Conservation (phyloP, 352 stramenopile species). For the Pythium sp. region DNA sequence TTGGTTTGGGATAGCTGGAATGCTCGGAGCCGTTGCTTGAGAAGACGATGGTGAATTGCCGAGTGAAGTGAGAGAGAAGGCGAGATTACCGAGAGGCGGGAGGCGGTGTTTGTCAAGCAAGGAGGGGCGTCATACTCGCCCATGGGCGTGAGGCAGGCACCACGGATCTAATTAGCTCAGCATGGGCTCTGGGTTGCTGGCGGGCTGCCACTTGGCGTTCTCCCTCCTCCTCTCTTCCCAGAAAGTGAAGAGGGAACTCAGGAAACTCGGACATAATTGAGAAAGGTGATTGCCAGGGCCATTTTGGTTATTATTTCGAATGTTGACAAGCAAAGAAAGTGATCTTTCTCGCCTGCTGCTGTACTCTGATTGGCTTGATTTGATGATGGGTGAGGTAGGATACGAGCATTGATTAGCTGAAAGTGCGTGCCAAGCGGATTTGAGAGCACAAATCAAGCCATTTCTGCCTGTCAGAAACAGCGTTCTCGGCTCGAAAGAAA, state of each 20-base stretch:
- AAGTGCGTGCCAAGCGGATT: neutral
- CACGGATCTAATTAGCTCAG: neutral
- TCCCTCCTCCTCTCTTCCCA: neutral
- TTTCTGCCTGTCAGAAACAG: too few relatives aligned
- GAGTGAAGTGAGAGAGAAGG: neutral
- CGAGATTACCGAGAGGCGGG: neutral
- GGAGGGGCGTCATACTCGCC: neutral
- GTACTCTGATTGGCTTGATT: neutral
- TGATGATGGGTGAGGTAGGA: neutral
- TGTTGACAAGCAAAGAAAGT: neutral
- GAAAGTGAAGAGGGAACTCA: neutral
- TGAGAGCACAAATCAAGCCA: too few relatives aligned
- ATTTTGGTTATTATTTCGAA: neutral
- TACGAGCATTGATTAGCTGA: neutral
- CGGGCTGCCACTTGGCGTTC: neutral
- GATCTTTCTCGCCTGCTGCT: conserved; percentile 3
- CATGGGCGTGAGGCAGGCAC: neutral
- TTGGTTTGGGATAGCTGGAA: neutral
- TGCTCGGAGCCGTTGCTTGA: neutral
- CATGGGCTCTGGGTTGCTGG: neutral
- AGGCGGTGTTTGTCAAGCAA: neutral
- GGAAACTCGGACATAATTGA: too few relatives aligned
- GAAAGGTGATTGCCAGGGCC: neutral
- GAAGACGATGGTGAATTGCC: neutral
- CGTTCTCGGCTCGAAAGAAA: too few relatives aligned